Conservation (phyloP, 2,329 filamentous ascomycete species). For the Berkeleyomyces rouxiae region DNA sequence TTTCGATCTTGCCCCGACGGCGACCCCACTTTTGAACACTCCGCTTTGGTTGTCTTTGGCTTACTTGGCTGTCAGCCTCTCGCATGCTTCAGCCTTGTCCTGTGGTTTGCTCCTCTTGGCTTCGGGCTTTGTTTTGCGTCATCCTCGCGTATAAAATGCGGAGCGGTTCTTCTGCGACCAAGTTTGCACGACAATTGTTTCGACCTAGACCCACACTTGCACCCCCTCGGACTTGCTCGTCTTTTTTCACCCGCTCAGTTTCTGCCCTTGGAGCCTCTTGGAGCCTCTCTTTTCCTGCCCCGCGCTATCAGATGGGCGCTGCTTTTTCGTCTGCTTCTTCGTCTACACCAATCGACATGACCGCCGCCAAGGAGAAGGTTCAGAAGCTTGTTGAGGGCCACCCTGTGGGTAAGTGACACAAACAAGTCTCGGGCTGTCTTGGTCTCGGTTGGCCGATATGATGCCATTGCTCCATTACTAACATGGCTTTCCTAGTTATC, state of each 20-base stretch:
- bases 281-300: slow-evolving; percentile 22
- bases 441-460: not conserved
- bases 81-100: not conserved
- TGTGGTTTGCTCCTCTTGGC: not conserved
- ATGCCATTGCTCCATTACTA: not conserved
- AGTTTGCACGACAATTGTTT: not conserved
- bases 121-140: not conserved
- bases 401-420: slow-evolving; percentile 12
- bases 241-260: not conserved
- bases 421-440: not conserved
- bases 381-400: slow-evolving; percentile 67
- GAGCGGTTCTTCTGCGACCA: not conserved
- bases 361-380: slow-evolving; percentile 67
- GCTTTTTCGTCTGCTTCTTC: slow-evolving; percentile 22
- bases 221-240: not conserved
- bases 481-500: slow-evolving; percentile 42
- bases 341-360: slow-evolving; percentile 51
- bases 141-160: not conserved
- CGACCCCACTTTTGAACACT: not conserved
- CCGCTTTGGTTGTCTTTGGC: no score
- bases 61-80: not conserved
- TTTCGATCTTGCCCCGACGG: no score
- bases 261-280: not conserved
- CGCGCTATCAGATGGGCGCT: slow-evolving; percentile 16
- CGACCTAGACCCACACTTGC: not conserved